Evolutionary conservation across 176 grass and related monocot species (phyloP).

Genomic region (Musa itinerans): DNA sequence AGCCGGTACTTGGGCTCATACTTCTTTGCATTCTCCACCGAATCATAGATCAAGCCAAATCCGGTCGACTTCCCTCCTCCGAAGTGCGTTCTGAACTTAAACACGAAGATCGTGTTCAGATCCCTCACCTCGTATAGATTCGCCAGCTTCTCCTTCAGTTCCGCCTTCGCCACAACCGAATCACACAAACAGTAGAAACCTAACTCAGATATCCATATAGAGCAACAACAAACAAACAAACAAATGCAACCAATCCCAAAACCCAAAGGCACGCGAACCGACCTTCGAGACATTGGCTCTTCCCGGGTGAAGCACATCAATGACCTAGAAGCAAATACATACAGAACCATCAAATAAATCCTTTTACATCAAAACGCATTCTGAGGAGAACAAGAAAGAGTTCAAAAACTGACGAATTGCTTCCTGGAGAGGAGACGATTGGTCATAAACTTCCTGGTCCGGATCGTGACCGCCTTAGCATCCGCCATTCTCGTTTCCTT

Average conservation of each 20-base stretch:
- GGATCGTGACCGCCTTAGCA: constrained; percentile 69
- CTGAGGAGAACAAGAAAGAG: not conserved
- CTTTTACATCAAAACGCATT: not conserved
- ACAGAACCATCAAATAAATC: not conserved
- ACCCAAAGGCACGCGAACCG: not conserved
- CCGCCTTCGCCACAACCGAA: constrained; percentile 30
- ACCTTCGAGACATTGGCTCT: constrained; percentile 96
- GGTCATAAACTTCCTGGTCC: constrained; percentile 97
- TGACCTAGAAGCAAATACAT: constrained; percentile 39
- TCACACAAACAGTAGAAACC: not conserved
- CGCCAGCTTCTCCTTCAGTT: constrained; percentile 63
- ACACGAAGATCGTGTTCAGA: constrained; percentile 81
- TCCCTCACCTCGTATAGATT: constrained; percentile 74
- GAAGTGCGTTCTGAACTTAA: constrained; percentile 95
- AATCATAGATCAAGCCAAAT: constrained; percentile 90
- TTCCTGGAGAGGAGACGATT: constrained; percentile 84
- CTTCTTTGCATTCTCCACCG: constrained; percentile 72
- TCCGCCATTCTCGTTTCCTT: constrained; percentile 43
- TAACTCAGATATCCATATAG: constrained; percentile 8
- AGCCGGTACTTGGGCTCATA: constrained; percentile 93
- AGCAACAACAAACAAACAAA: no score
- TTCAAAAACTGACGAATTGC: constrained; percentile 54
- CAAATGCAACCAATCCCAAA: no score
- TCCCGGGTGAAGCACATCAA: constrained; percentile 89
- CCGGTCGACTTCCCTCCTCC: constrained; percentile 94